Conservation (phyloP, 345 rosid genomes). For the Garcia nutans region DNA sequence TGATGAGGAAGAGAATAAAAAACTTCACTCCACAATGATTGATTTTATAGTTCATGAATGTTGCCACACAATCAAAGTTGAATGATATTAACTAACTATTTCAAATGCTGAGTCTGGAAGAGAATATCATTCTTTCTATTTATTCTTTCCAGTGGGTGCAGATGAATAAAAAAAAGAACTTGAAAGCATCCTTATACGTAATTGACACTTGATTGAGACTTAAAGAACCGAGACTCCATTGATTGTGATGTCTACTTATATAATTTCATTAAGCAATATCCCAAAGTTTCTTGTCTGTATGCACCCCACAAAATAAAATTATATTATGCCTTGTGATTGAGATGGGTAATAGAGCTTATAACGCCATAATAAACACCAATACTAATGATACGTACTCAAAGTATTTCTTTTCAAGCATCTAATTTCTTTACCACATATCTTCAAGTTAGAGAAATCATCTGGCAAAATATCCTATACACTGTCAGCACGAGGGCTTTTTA, state of each 20-base stretch:
- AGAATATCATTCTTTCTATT: too few species aligned
- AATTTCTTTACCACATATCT: not conserved
- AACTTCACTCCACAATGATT: not conserved
- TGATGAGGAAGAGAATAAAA: not conserved
- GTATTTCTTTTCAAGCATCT: not conserved
- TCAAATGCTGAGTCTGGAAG: not conserved
- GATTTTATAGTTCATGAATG: not conserved
- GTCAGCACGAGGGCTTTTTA: constrained; percentile 26
- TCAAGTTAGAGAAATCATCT: constrained; percentile 25
- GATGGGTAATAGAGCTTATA: too few species aligned
- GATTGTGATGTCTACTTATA: too few species aligned
- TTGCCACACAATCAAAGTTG: not conserved
- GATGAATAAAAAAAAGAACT: too few species aligned
- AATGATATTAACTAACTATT: not conserved
- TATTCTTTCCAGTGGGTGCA: too few species aligned
- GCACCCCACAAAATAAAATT: not conserved
- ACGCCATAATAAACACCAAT: not conserved
- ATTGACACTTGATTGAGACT: too few species aligned
- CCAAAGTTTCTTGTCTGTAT: too few species aligned
- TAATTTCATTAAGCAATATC: too few species aligned
- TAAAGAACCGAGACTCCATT: too few species aligned
- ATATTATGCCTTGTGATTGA: not conserved
- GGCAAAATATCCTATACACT: constrained; percentile 20
- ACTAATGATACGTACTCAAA: not conserved
- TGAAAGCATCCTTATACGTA: too few species aligned